Conservation (phyloP, 2,329 filamentous ascomycete species). For the Pseudogymnoascus sp. region DNA sequence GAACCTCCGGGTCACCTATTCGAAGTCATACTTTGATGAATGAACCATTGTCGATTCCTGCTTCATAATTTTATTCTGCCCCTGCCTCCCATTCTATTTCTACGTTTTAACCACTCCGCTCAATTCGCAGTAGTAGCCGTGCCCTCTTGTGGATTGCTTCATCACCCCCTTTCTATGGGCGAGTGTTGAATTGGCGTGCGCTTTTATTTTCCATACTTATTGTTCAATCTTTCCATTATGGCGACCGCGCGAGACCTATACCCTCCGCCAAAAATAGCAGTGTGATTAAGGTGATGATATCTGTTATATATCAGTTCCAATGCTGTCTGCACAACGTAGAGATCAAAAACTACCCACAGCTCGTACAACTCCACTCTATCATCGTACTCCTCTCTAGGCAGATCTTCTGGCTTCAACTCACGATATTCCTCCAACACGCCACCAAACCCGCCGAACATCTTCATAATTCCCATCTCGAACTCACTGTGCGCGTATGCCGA, state of each 20-base stretch:
- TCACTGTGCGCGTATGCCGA: constrained; percentile 79
- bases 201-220: constrained; percentile 54
- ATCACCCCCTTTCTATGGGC: neutral
- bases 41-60: neutral
- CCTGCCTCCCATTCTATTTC: neutral
- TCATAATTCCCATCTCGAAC: constrained; percentile 90
- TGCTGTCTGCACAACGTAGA: neutral
- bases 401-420: constrained; percentile 63
- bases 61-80: neutral
- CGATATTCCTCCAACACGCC: constrained; percentile 62
- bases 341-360: constrained; percentile 46
- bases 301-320: constrained; percentile 32
- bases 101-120: neutral
- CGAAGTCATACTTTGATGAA: neutral
- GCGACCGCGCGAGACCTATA: constrained; percentile 68
- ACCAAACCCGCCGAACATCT: constrained; percentile 89
- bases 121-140: neutral
- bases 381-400: constrained; percentile 75
- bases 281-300: constrained; percentile 84
- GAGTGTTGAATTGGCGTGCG: neutral
- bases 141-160: neutral
- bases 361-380: constrained; percentile 77
- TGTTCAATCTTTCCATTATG: constrained; percentile 67
- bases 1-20: neutral
- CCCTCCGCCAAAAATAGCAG: constrained; percentile 61